These are phyloP conservation scores for Pythium pyrilobum DNA, from an alignment of 352 stramenopile genomes.

Conservation along the genomic window DNA sequence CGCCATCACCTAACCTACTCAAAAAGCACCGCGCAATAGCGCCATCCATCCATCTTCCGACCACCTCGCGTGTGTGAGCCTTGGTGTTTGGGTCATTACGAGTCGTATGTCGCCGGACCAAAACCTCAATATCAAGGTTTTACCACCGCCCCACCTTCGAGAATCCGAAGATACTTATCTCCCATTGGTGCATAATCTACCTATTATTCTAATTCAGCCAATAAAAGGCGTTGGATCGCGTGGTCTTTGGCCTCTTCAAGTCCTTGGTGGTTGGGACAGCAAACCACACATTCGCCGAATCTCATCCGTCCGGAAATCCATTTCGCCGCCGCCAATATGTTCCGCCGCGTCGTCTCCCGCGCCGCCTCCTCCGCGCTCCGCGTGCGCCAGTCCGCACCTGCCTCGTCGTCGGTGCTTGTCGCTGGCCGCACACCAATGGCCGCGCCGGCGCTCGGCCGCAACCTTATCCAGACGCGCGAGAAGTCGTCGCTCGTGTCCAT, in stretches of 20 bases:
- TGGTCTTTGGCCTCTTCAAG: slow-evolving; percentile 14
- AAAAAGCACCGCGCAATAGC: not conserved
- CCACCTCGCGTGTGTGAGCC: no score
- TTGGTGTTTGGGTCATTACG: no score
- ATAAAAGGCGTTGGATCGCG: slow-evolving; percentile 7
- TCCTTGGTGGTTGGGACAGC: not conserved
- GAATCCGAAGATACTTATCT: not conserved
- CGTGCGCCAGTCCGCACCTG: slow-evolving; percentile 21
- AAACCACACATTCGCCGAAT: slow-evolving; percentile 6
- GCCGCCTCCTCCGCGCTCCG: slow-evolving; percentile 10
- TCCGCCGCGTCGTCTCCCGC: slow-evolving; percentile 16
- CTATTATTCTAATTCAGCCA: slow-evolving; percentile 2
- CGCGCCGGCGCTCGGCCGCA: slow-evolving; percentile 8
- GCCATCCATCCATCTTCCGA: slow-evolving; percentile 4
- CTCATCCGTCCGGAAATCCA: no score
- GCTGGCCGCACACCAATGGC: slow-evolving; percentile 6
- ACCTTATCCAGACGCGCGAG: slow-evolving; percentile 41
- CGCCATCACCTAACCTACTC: slow-evolving; percentile 1
- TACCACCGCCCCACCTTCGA: not conserved
- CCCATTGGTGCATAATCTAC: slow-evolving; percentile 8
- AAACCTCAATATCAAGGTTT: slow-evolving; percentile 11
- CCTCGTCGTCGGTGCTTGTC: slow-evolving; percentile 5
- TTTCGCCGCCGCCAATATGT: slow-evolving; percentile 4
- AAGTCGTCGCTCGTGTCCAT: slow-evolving; percentile 46
- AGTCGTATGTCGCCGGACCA: no score